Evolutionary conservation across 2,329 filamentous ascomycete genomes (phyloP).

Genomic region (Fusarium musae): DNA sequence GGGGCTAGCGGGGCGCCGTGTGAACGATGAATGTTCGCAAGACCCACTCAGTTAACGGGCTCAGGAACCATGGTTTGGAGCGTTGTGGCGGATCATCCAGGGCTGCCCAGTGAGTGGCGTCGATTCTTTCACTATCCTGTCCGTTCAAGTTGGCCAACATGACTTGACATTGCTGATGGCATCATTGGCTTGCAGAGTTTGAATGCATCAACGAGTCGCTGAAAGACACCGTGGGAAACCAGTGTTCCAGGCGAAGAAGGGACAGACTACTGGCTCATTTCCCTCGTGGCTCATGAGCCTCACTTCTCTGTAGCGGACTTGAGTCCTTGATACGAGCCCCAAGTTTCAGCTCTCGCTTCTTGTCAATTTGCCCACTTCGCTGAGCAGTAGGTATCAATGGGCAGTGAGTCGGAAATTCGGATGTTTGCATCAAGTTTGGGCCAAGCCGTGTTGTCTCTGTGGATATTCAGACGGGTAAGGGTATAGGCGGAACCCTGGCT

Average conservation of each 20-base stretch:
- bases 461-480: not conserved
- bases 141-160: not conserved
- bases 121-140: not conserved
- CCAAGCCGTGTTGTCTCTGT: not conserved
- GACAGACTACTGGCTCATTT: not conserved
- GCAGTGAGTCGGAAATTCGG: slow-evolving; percentile 17
- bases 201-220: slow-evolving; percentile 6
- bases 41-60: slow-evolving; percentile 27
- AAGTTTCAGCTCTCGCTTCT: slow-evolving; percentile 32
- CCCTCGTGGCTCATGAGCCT: not conserved
- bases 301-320: not conserved
- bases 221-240: not conserved
- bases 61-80: slow-evolving; percentile 31
- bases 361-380: not conserved
- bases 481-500: not conserved
- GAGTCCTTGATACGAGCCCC: not conserved
- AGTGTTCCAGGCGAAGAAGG: slow-evolving; percentile 4
- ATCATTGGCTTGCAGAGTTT: slow-evolving; percentile 10
- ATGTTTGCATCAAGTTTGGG: slow-evolving; percentile 2
- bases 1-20: slow-evolving; percentile 39
- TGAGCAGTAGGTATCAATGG: not conserved
- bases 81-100: slow-evolving; percentile 29
- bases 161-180: not conserved
- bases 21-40: slow-evolving; percentile 9
- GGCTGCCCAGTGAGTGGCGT: slow-evolving; percentile 7